These are phyloP conservation scores for Ogataea salicorniae DNA, from an alignment of 805 yeast genomes.

Conservation along the genomic window DNA sequence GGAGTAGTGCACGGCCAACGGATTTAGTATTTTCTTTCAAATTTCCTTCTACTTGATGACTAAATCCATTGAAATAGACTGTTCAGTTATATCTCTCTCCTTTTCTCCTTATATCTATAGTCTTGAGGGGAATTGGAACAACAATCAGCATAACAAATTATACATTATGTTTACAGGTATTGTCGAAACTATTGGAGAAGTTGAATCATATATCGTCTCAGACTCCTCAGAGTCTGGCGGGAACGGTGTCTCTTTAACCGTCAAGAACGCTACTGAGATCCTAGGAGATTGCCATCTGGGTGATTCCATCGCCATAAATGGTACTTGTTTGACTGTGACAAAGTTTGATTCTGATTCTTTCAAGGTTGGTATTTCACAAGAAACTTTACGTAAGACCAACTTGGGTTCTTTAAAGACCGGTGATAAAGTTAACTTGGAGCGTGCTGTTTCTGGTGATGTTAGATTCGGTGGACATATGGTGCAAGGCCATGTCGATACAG, in stretches of 20 bases:
- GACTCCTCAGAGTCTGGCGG: conserved; percentile 58
- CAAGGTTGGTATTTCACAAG: conserved; percentile 91
- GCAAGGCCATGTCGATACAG: conserved; percentile 95
- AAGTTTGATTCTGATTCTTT: conserved; percentile 58
- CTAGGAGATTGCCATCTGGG: conserved; percentile 84
- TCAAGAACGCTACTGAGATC: conserved; percentile 56
- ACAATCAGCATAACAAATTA: neutral
- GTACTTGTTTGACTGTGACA: conserved; percentile 89
- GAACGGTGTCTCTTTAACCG: conserved; percentile 66
- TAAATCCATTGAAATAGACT: too few species aligned
- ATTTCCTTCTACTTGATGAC: too few species aligned
- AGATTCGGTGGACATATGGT: conserved; percentile 97
- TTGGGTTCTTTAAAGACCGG: conserved; percentile 58
- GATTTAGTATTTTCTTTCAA: too few species aligned
- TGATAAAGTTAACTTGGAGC: conserved; percentile 73
- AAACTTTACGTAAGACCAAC: conserved; percentile 78
- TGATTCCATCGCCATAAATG: conserved; percentile 88
- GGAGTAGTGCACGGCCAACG: too few species aligned
- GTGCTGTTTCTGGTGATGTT: conserved; percentile 78
- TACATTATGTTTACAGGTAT: conserved; percentile 84
- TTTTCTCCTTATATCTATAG: too few species aligned
- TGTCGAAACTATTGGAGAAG: conserved; percentile 75
- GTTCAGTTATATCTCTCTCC: too few species aligned
- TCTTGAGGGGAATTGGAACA: too few species aligned
- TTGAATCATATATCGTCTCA: conserved; percentile 38